Conservation (phyloP, 306 rosid genomes). For the Delonix regia region DNA sequence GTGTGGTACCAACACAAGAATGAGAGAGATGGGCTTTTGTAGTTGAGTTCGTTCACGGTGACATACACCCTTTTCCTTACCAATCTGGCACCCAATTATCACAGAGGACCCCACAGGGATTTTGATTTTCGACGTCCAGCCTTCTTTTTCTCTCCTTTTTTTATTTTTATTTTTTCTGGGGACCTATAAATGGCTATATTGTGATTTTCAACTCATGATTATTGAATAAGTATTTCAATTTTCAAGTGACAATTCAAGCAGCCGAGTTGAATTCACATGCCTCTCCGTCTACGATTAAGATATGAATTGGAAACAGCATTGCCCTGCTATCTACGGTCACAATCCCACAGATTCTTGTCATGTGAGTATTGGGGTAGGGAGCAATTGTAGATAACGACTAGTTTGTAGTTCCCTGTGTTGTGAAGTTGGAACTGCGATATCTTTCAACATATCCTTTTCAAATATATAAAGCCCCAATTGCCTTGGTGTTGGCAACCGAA, state of each 20-base stretch:
- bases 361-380: slow-evolving; percentile 23
- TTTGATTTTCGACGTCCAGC: slow-evolving; percentile 34
- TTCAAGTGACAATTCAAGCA: slow-evolving; percentile 27
- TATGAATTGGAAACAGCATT: neutral
- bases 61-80: slow-evolving; percentile 33
- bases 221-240: slow-evolving; percentile 11
- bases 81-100: slow-evolving; percentile 47
- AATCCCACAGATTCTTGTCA: slow-evolving; percentile 46
- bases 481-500: neutral
- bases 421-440: neutral
- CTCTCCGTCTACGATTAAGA: neutral
- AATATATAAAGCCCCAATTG: neutral
- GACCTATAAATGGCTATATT: slow-evolving; percentile 35
- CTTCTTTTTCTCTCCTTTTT: neutral
- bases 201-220: slow-evolving; percentile 33
- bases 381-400: slow-evolving; percentile 20
- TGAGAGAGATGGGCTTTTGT: slow-evolving; percentile 46
- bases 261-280: slow-evolving; percentile 23
- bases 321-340: slow-evolving; percentile 39
- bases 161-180: no score
- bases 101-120: slow-evolving; percentile 49
- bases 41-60: slow-evolving; percentile 43
- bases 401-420: neutral
- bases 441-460: slow-evolving; percentile 15
- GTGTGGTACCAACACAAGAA: slow-evolving; percentile 21